These are phyloP conservation scores for Lathyrus aphaca DNA, from an alignment of 306 rosid genomes.

Conservation along the genomic window DNA sequence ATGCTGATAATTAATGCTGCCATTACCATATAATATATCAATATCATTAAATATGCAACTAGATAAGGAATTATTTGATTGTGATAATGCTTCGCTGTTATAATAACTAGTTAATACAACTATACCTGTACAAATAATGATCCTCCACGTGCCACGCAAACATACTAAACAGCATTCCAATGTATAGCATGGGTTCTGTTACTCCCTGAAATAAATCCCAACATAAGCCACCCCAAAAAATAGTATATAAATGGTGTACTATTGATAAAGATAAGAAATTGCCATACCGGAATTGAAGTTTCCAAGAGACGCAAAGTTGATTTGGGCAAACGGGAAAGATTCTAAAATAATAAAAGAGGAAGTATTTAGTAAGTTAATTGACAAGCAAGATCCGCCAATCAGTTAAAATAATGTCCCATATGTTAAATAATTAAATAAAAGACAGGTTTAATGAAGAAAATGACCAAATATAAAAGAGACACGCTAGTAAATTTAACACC, in stretches of 20 bases:
- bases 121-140: slow-evolving; percentile 90
- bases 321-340: slow-evolving; percentile 80
- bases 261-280: slow-evolving; percentile 24
- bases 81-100: not conserved
- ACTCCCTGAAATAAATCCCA: slow-evolving; percentile 75
- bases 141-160: slow-evolving; percentile 99
- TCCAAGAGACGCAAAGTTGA: slow-evolving; percentile 84
- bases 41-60: slow-evolving; percentile 35
- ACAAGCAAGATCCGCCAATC: slow-evolving; percentile 24
- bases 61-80: slow-evolving; percentile 18
- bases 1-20: slow-evolving; percentile 93
- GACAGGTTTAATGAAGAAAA: not conserved
- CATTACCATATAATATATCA: slow-evolving; percentile 34
- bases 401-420: slow-evolving; percentile 17
- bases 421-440: slow-evolving; percentile 24
- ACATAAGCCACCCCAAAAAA: slow-evolving; percentile 14
- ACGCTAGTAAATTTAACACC: slow-evolving; percentile 62
- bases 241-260: slow-evolving; percentile 21
- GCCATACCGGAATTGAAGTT: slow-evolving; percentile 76
- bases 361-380: slow-evolving; percentile 30
- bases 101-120: slow-evolving; percentile 26
- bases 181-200: slow-evolving; percentile 95
- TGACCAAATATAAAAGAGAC: slow-evolving; percentile 1
- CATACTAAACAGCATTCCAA: slow-evolving; percentile 96
- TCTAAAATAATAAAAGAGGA: slow-evolving; percentile 52